Conservation (phyloP, 176 grass and related monocot genomes). For the Hordeum marinum region DNA sequence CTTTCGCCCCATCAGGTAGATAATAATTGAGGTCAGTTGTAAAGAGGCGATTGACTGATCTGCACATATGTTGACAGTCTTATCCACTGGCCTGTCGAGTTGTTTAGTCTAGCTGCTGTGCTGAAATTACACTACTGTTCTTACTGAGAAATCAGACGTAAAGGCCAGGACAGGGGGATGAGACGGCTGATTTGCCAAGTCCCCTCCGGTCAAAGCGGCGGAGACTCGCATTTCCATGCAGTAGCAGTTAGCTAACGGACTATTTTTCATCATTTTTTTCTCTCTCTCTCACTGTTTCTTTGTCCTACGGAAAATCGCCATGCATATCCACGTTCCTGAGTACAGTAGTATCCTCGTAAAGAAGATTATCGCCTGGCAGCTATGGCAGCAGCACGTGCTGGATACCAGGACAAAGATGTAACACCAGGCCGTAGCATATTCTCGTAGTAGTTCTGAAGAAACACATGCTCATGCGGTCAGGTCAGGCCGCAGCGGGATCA, state of each 20-base stretch:
- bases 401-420: constrained; percentile 21
- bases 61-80: neutral
- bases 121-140: neutral
- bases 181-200: constrained; percentile 27
- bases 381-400: neutral
- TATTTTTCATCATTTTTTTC: neutral
- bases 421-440: neutral
- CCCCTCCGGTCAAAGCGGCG: constrained; percentile 28
- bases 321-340: neutral
- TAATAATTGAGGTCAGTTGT: neutral
- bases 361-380: neutral
- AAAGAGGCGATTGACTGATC: neutral
- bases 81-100: constrained; percentile 1
- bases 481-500: neutral
- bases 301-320: neutral
- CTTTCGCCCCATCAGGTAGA: neutral
- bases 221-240: constrained; percentile 16
- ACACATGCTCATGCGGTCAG: neutral
- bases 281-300: neutral
- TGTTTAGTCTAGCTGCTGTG: constrained; percentile 10
- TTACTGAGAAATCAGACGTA: neutral
- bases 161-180: constrained; percentile 15
- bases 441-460: neutral
- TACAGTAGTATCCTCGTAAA: too few species aligned
- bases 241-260: neutral